Evolutionary conservation across 2,329 filamentous ascomycete species (phyloP).

Genomic region (Colletotrichum liaoningense): DNA sequence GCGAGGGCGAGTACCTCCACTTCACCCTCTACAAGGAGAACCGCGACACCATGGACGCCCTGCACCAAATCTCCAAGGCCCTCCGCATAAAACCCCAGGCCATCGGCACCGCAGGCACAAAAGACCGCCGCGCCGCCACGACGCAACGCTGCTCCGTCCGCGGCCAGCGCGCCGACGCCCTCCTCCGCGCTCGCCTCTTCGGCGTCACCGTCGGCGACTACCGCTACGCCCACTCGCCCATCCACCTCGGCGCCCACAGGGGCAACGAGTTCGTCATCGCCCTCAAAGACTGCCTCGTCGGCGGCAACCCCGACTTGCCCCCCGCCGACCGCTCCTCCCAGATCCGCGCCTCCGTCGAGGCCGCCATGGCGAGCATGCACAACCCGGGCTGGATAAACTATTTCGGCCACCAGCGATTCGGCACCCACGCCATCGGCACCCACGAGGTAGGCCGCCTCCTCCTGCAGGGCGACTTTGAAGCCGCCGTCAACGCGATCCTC

Average conservation of each 20-base stretch:
- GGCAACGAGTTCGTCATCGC: conserved; percentile 97
- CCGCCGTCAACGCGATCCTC: conserved; percentile 82
- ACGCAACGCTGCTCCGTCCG: conserved; percentile 81
- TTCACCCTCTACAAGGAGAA: conserved; percentile 97
- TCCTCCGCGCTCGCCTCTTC: conserved; percentile 74
- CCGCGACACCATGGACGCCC: conserved; percentile 93
- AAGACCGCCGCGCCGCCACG: conserved; percentile 89
- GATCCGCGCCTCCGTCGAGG: conserved; percentile 54
- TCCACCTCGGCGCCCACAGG: conserved; percentile 84
- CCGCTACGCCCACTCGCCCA: conserved; percentile 75
- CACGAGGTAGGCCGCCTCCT: conserved; percentile 88
- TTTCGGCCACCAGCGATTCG: conserved; percentile 97
- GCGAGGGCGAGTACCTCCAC: conserved; percentile 81
- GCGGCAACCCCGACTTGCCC: conserved; percentile 29
- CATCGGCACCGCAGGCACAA: conserved; percentile 85
- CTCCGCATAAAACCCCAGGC: conserved; percentile 80
- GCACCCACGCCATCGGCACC: conserved; percentile 86
- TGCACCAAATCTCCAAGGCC: conserved; percentile 80
- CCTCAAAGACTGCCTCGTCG: conserved; percentile 83
- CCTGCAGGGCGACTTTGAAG: conserved; percentile 82
- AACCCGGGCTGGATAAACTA: conserved; percentile 94
- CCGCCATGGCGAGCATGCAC: conserved; percentile 74
- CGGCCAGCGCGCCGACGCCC: conserved; percentile 62
- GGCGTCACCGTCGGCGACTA: conserved; percentile 82
- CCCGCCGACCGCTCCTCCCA: conserved; percentile 41